Conservation (phyloP, 2,329 filamentous ascomycete species). For the Bisporella sp. region DNA sequence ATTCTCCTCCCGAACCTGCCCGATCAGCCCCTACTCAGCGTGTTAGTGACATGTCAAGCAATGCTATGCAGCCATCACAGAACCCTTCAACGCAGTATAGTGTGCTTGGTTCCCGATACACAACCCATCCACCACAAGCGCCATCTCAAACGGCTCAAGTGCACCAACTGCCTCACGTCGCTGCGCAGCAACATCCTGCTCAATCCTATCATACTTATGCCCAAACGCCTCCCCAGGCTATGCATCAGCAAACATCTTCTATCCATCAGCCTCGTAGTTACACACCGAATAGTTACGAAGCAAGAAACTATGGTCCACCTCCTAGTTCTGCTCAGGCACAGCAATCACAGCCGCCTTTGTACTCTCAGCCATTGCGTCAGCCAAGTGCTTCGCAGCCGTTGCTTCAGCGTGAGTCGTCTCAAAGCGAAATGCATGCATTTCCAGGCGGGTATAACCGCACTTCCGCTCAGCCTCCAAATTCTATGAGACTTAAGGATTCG, state of each 20-base stretch:
- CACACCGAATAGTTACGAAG: slow-evolving; percentile 23
- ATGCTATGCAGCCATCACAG: slow-evolving; percentile 16
- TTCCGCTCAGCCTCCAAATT: slow-evolving; percentile 10
- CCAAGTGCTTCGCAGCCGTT: slow-evolving; percentile 20
- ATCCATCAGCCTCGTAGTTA: slow-evolving; percentile 21
- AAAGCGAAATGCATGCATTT: slow-evolving; percentile 21
- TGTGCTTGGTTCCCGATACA: slow-evolving; percentile 24
- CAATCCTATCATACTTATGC: slow-evolving; percentile 36
- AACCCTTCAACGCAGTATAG: slow-evolving; percentile 24
- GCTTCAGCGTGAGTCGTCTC: slow-evolving; percentile 22
- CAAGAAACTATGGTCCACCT: slow-evolving; percentile 33
- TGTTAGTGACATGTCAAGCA: slow-evolving; percentile 17
- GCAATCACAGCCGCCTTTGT: slow-evolving; percentile 22
- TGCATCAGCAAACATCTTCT: slow-evolving; percentile 41
- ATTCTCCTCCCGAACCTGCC: slow-evolving; percentile 35
- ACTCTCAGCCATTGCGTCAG: slow-evolving; percentile 22
- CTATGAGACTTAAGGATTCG: slow-evolving; percentile 25
- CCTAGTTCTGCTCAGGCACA: slow-evolving; percentile 28
- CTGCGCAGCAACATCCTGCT: slow-evolving; percentile 32
- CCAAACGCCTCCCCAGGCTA: slow-evolving; percentile 38
- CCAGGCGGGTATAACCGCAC: slow-evolving; percentile 20
- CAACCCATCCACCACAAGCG: slow-evolving; percentile 32
- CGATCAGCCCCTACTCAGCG: slow-evolving; percentile 14
- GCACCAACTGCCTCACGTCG: slow-evolving; percentile 44
- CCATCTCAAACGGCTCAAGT: slow-evolving; percentile 24